Percentiles rank a stretch among this genome's conserved stretches.
Evolutionary conservation across 306 rosid genomes (phyloP).

Genomic region (Trifolium repens): DNA sequence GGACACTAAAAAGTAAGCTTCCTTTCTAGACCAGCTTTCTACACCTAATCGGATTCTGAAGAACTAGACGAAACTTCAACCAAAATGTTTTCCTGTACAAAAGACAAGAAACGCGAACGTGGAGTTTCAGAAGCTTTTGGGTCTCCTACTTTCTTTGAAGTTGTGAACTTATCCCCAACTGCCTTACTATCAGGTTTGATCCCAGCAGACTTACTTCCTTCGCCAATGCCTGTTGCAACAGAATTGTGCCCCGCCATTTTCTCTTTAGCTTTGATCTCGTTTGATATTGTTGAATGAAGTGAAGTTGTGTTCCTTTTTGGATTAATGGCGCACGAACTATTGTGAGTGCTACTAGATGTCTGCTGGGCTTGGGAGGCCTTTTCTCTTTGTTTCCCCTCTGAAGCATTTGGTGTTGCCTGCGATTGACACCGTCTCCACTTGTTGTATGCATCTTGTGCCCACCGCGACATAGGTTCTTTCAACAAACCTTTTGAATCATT

Average conservation of each 20-base stretch:
- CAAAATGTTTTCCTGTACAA: slow-evolving; percentile 27
- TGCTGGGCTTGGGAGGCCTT: slow-evolving; percentile 28
- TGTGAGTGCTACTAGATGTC: background rate
- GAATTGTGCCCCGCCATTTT: slow-evolving; percentile 18
- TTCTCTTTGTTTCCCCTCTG: slow-evolving; percentile 30
- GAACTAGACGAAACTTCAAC: slow-evolving; percentile 52
- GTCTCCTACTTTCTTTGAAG: slow-evolving; percentile 42
- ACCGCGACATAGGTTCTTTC: slow-evolving; percentile 35
- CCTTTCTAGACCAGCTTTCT: slow-evolving; percentile 12
- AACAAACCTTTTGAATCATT: slow-evolving; percentile 23
- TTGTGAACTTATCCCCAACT: slow-evolving; percentile 13
- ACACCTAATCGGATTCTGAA: slow-evolving; percentile 51
- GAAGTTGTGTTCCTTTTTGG: slow-evolving; percentile 21
- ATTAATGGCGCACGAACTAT: background rate
- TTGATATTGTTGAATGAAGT: background rate
- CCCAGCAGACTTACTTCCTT: slow-evolving; percentile 31
- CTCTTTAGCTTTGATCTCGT: slow-evolving; percentile 31
- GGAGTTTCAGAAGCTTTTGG: slow-evolving; percentile 26
- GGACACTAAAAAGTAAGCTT: background rate
- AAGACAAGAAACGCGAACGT: slow-evolving; percentile 15
- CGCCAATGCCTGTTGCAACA: slow-evolving; percentile 4
- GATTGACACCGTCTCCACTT: slow-evolving; percentile 35
- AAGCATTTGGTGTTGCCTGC: slow-evolving; percentile 33
- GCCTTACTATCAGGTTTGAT: slow-evolving; percentile 28
- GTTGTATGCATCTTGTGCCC: slow-evolving; percentile 6